Conservation (phyloP, 148 eudicot genomes). For the Vaccinium macrocarpon region DNA sequence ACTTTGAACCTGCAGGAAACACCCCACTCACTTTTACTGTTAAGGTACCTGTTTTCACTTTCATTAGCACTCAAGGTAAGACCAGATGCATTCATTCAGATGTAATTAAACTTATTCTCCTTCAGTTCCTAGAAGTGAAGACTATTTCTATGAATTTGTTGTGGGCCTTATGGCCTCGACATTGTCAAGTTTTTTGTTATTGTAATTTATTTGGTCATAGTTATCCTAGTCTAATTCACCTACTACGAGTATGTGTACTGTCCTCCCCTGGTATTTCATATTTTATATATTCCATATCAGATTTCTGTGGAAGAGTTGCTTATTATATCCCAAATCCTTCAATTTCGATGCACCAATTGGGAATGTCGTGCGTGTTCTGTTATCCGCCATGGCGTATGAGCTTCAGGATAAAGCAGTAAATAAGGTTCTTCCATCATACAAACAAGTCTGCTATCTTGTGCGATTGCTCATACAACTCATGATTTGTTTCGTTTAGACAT, state of each 20-base stretch:
- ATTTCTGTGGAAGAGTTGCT: neutral
- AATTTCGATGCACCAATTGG: neutral
- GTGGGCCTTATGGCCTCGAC: neutral
- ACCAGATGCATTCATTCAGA: neutral
- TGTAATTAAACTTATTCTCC: neutral
- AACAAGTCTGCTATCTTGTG: neutral
- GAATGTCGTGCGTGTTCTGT: neutral
- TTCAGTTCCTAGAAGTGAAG: neutral
- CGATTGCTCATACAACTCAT: neutral
- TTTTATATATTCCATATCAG: neutral
- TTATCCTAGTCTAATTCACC: neutral
- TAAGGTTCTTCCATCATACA: neutral
- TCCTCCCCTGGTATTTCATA: neutral
- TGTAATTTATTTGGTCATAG: neutral
- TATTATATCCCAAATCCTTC: neutral
- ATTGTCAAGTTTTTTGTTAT: neutral
- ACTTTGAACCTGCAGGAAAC: constrained; percentile 90
- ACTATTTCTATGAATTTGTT: neutral
- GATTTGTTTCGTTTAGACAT: neutral
- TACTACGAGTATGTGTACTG: neutral
- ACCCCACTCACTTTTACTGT: constrained; percentile 89
- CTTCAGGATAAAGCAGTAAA: neutral
- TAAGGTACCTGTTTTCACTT: constrained; percentile 47
- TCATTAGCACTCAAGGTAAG: neutral
- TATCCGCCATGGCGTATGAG: neutral